Conservation (phyloP, 2,329 filamentous ascomycete genomes). For the Pseudodiploospora longispora region DNA sequence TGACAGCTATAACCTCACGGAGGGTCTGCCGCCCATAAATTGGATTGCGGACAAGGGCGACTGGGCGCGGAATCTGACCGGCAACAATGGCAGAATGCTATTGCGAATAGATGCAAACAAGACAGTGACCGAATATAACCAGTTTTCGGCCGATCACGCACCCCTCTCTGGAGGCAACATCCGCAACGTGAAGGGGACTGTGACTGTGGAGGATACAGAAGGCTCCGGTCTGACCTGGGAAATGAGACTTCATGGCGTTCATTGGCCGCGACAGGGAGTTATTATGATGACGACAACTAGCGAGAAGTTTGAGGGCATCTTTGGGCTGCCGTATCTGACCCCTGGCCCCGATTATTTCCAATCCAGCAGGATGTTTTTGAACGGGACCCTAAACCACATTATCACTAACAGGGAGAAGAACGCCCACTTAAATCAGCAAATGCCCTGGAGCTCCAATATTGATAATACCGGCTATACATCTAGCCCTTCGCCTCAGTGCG, state of each 20-base stretch:
- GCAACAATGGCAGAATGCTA: conserved; percentile 58
- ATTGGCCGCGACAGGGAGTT: conserved; percentile 74
- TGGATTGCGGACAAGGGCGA: conserved; percentile 52
- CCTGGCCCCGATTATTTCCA: conserved; percentile 49
- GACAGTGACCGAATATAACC: conserved; percentile 36
- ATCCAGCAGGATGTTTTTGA: conserved; percentile 57
- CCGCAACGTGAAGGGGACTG: conserved; percentile 60
- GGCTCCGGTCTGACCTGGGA: conserved; percentile 65
- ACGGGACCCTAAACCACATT: conserved; percentile 60
- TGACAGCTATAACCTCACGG: conserved; percentile 54
- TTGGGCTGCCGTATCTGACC: conserved; percentile 76
- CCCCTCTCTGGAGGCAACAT: conserved; percentile 44
- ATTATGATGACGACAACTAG: conserved; percentile 82
- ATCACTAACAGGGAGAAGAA: conserved; percentile 57
- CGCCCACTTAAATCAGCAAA: conserved; percentile 46
- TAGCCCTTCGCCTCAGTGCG: conserved; percentile 66
- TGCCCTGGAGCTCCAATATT: conserved; percentile 70
- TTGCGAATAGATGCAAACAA: conserved; percentile 55
- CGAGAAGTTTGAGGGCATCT: conserved; percentile 89
- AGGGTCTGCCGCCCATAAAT: conserved; percentile 54
- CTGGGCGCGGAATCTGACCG: conserved; percentile 78
- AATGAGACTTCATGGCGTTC: conserved; percentile 72
- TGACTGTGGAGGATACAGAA: conserved; percentile 65
- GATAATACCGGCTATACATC: conserved; percentile 52
- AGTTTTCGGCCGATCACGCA: conserved; percentile 24